phyloP scores from a whole-genome alignment of 2,329 filamentous ascomycete genomes.

The Corynespora cassiicola region DNA sequence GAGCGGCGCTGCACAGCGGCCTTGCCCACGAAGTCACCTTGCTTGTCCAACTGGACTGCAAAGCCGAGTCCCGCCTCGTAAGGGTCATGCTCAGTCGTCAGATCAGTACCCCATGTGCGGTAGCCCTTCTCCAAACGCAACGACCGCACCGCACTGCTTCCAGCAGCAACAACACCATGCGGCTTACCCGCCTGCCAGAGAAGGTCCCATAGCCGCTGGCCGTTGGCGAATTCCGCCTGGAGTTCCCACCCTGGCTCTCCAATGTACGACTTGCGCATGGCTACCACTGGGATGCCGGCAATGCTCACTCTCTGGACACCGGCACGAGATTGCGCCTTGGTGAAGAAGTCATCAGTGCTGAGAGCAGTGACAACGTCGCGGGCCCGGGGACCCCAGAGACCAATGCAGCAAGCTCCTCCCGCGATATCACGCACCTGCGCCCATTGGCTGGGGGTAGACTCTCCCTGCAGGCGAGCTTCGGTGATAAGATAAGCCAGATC shows the following conservation, averaged over 20 bases:
- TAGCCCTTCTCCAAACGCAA: constrained; percentile 67
- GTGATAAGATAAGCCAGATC: constrained; percentile 62
- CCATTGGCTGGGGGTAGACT: constrained; percentile 49
- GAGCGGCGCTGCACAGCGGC: constrained; percentile 54
- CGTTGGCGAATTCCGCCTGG: constrained; percentile 65
- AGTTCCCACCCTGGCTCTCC: constrained; percentile 70
- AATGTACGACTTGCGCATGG: constrained; percentile 65
- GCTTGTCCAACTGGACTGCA: constrained; percentile 57
- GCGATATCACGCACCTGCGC: constrained; percentile 66
- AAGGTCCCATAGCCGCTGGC: constrained; percentile 64
- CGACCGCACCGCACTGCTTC: constrained; percentile 64
- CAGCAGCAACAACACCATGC: constrained; percentile 65
- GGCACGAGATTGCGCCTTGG: constrained; percentile 58
- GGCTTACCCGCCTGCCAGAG: constrained; percentile 62
- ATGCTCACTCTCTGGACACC: constrained; percentile 58
- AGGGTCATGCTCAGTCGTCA: constrained; percentile 67
- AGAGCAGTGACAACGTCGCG: constrained; percentile 57
- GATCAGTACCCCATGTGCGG: constrained; percentile 63
- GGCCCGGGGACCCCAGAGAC: constrained; percentile 67
- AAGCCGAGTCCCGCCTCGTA: constrained; percentile 64
- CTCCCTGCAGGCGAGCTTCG: constrained; percentile 59
- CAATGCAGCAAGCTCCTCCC: constrained; percentile 65
- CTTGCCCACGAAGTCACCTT: constrained; percentile 58
- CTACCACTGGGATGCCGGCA: constrained; percentile 62
- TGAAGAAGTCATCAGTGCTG: constrained; percentile 55